Percentiles rank a stretch among this genome's conserved stretches.
These are phyloP conservation scores for Ustilago vetiveriae DNA, from an alignment of 1,284 basidiomycete genomes.

Conservation along the genomic window DNA sequence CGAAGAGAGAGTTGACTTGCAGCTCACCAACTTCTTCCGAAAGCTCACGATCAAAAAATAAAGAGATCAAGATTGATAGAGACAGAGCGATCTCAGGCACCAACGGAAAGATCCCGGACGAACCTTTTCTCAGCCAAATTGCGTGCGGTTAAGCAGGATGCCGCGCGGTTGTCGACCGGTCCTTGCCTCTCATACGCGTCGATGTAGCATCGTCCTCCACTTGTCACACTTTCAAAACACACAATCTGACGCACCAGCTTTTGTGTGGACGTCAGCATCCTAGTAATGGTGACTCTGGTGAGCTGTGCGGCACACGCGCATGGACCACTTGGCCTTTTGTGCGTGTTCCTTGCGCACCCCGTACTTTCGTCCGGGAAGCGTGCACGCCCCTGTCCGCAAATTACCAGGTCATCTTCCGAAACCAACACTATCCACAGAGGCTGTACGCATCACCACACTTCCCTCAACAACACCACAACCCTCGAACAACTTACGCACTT, in stretches of 20 bases:
- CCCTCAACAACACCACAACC: not conserved
- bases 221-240: no score
- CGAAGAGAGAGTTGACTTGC: no score
- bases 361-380: slow-evolving; percentile 13
- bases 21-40: not conserved
- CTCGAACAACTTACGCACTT: not conserved
- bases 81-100: no score
- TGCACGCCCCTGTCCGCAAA: no score
- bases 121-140: not conserved
- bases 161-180: no score
- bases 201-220: no score
- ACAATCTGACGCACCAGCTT: not conserved
- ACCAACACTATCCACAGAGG: slow-evolving; percentile 3
- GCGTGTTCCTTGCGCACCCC: no score
- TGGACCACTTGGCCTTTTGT: slow-evolving; percentile 2
- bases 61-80: not conserved
- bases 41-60: slow-evolving; percentile 5
- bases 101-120: slow-evolving; percentile 32
- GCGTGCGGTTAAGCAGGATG: not conserved
- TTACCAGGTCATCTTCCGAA: slow-evolving; percentile 2
- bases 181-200: no score
- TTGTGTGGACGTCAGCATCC: no score
- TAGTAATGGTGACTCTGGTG: slow-evolving; percentile 1
- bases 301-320: slow-evolving; percentile 2
- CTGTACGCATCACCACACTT: not conserved